Evolutionary conservation across 2,329 filamentous ascomycete genomes (phyloP), one percentile per base, ranked within the genome.

Genomic region (Coniella vitis): DNA sequence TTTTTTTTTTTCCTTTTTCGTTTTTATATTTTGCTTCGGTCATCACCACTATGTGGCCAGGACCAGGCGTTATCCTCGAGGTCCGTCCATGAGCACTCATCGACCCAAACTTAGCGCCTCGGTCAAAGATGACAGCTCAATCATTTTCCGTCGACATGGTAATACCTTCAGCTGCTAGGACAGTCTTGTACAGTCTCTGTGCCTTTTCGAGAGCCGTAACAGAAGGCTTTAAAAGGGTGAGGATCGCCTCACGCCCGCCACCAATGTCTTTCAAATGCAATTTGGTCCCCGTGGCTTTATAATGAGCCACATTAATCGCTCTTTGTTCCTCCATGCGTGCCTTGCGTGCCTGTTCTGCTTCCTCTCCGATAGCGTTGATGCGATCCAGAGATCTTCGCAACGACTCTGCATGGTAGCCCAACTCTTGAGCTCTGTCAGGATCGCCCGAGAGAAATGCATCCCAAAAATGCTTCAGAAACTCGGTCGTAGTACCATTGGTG

Each of bases 391-490:
- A 91, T 51, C 85, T 81, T 52, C 81, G 79, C 13, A 98, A 74
- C 9, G 90, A 91, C 63, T 95, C 87, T 7, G 86, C 83, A 40
- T 96, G 76, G 54, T 87, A 89, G 7, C 83, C 81, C 13, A 96
- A 75, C 66, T 98, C 91, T 37, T 76, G 75, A 0, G 88, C 87
- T 31, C 88, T 83, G 52, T 88, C 84, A 1, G 87, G 70, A 61
- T 96, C 88, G 13, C 90, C 91, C 0, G 90, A 96, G 21, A 95
- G 75, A 61, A 95, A 98, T 0, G 90, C 83, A 31, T 81, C 78
- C 91, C 91, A 98, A 70, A 98, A 98, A 65, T 97, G 94, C 59
- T 91, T 87, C n/a, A 98, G 72, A 60, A 97, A 98, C 62, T 98
- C 93, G 34, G 87, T 85, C 0, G 89, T 94, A 0, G 93, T 98